A percentile compares a stretch with the other conserved stretches of the same genome.
These are phyloP conservation scores for Castanopsis chinensis DNA, from an alignment of 306 rosid genomes.

Conservation along the genomic window DNA sequence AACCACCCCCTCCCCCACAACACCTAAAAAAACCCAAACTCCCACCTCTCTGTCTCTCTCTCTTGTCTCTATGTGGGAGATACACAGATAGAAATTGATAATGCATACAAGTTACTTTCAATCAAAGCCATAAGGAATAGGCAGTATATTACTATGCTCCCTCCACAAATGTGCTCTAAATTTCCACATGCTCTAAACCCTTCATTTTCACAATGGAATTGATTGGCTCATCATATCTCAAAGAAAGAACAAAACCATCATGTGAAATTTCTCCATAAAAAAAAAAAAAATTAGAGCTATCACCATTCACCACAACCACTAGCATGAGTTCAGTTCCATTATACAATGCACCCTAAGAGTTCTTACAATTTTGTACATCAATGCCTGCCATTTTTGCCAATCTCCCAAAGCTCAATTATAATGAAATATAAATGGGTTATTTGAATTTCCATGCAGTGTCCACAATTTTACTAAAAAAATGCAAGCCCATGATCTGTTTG, in stretches of 20 bases:
- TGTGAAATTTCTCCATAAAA: background rate
- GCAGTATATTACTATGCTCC: background rate
- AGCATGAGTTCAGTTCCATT: background rate
- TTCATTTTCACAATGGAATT: background rate
- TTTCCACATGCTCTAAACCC: background rate
- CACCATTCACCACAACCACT: background rate
- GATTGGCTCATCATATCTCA: background rate
- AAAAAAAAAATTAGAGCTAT: background rate
- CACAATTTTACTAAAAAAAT: background rate
- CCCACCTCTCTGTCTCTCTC: background rate
- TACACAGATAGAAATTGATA: background rate
- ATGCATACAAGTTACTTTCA: background rate
- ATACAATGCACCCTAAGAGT: background rate
- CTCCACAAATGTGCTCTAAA: background rate
- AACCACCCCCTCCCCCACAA: background rate
- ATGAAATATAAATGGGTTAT: background rate
- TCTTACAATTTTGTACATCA: background rate
- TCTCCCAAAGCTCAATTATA: background rate
- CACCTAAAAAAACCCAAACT: background rate
- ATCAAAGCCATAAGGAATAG: background rate
- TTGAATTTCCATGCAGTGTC: background rate
- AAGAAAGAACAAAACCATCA: background rate
- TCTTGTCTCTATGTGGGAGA: background rate
- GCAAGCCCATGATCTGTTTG: too few species aligned
- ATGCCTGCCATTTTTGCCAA: background rate